A percentile compares a stretch with the other conserved stretches of the same genome.
phyloP scores from a whole-genome alignment of 2,329 filamentous ascomycete genomes.

The Metarhizium brunneum region DNA sequence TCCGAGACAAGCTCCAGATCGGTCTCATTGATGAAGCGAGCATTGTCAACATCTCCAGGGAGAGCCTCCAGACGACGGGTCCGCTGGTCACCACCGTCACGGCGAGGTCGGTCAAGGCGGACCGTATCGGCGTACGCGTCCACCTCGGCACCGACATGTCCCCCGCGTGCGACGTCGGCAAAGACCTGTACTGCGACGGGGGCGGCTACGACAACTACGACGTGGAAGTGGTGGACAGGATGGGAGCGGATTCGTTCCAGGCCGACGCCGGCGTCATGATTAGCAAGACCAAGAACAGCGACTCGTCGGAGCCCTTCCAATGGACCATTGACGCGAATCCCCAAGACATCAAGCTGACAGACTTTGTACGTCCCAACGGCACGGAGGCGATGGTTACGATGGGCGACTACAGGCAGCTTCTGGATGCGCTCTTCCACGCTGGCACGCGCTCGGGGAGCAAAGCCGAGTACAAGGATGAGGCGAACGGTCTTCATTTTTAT shows the following conservation, averaged over 20 bases:
- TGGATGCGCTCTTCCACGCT: slow-evolving; percentile 28
- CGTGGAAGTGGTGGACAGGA: slow-evolving; percentile 42
- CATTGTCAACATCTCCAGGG: slow-evolving; percentile 34
- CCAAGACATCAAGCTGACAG: slow-evolving; percentile 38
- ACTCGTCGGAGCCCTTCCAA: slow-evolving; percentile 34
- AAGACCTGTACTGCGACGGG: slow-evolving; percentile 40
- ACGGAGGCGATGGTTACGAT: slow-evolving; percentile 33
- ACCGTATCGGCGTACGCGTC: slow-evolving; percentile 38
- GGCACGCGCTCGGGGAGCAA: slow-evolving; percentile 41
- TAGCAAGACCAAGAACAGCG: slow-evolving; percentile 40
- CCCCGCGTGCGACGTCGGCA: slow-evolving; percentile 21
- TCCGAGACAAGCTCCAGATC: slow-evolving; percentile 44
- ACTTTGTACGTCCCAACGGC: slow-evolving; percentile 40
- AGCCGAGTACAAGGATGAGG: slow-evolving; percentile 34
- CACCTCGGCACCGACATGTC: slow-evolving; percentile 32
- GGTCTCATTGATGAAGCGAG: slow-evolving; percentile 32
- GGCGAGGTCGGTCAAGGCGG: slow-evolving; percentile 33
- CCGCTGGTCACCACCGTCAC: slow-evolving; percentile 36
- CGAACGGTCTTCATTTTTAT: slow-evolving; percentile 41
- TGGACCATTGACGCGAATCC: slow-evolving; percentile 43
- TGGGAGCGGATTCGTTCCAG: slow-evolving; percentile 43
- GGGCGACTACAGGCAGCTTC: slow-evolving; percentile 44
- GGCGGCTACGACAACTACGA: slow-evolving; percentile 40
- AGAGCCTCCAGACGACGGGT: slow-evolving; percentile 32
- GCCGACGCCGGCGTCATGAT: slow-evolving; percentile 43